Conservation (phyloP, 2,329 filamentous ascomycete genomes). For the Gaeumannomyces tritici region DNA sequence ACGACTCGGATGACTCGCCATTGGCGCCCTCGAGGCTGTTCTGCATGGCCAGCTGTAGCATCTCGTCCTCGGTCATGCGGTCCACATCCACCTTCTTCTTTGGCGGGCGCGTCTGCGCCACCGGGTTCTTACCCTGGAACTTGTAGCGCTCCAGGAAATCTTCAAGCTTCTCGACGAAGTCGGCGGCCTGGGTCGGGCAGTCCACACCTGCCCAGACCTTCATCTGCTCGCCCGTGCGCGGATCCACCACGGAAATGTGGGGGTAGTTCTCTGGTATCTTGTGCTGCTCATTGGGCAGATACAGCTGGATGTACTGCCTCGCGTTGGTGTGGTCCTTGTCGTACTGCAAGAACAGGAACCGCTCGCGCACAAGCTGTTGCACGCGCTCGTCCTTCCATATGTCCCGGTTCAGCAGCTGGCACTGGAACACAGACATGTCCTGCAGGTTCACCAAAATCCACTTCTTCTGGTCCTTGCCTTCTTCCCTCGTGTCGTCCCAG, state of each 20-base stretch:
- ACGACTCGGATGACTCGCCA: constrained; percentile 19
- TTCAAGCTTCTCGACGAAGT: constrained; percentile 85
- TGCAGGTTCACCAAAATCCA: constrained; percentile 97
- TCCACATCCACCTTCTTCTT: constrained; percentile 61
- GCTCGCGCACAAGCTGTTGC: constrained; percentile 72
- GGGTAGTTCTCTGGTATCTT: constrained; percentile 87
- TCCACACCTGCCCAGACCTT: constrained; percentile 89
- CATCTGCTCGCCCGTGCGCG: constrained; percentile 90
- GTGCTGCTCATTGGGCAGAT: constrained; percentile 61
- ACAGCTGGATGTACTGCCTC: constrained; percentile 79
- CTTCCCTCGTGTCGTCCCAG: constrained; percentile 78
- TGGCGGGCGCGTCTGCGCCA: constrained; percentile 69
- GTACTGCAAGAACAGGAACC: constrained; percentile 95
- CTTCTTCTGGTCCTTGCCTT: constrained; percentile 81
- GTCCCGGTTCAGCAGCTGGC: constrained; percentile 86
- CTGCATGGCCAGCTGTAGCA: constrained; percentile 87
- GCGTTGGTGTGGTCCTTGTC: constrained; percentile 74
- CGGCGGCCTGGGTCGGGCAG: constrained; percentile 56
- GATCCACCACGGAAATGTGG: constrained; percentile 92
- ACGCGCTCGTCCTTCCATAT: constrained; percentile 86
- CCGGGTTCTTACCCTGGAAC: constrained; percentile 86
- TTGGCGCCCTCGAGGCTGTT: constrained; percentile 64
- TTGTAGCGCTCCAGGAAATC: constrained; percentile 98
- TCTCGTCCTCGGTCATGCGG: constrained; percentile 92
- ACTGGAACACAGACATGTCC: constrained; percentile 87